Evolutionary conservation across 495 filamentous ascomycete genomes (phyloP), one percentile per base, ranked within the genome.

Genomic region (Jackrogersella minutella): DNA sequence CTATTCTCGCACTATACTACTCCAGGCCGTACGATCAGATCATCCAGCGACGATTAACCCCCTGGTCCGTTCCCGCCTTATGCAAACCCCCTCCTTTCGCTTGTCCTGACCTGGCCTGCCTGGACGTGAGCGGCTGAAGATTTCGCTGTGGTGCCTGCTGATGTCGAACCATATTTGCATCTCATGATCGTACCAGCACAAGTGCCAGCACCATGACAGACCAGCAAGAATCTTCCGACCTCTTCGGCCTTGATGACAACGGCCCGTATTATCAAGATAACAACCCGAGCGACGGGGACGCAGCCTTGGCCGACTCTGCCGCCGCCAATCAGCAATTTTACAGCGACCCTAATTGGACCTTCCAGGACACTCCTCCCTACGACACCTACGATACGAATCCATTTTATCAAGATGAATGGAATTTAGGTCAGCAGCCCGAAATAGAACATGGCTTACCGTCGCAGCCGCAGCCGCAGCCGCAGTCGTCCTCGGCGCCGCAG

Each of bases 361-460:
- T 81, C 40, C 75, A 79, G 52, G 77, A 79, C 62, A 78, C 79
- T 8, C 76, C 79, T 60, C 79, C 80, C 17, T 81, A 79, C 72
- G 79, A 81, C 37, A 59, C 77, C 36, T 73, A 73, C 59, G 73
- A 75, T 34, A 58, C 56, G 55, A 72, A 66, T 58, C 19, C 66
- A 28, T 74, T 74, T 37, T 74, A 74, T 36, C 69, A 74, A 49
- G 66, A 74, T 51, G 70, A 69, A 16, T 74, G 72, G 72, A 73
- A 72, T 41, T 47, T 73, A 57, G 62, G 26, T 9, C 72, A 72
- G 49, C 70, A 68, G 50, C 19, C 68, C 19, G 51, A 69, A 44
- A 14, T 74, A 2, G 64, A 73, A 11, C 31, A 73, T 65, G 66
- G 70, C 39, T 61, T 72, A 43, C 16, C 66, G 8, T 22, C 43